Conservation (phyloP, 2,329 filamentous ascomycete species). For the Cercospora brassicicola region DNA sequence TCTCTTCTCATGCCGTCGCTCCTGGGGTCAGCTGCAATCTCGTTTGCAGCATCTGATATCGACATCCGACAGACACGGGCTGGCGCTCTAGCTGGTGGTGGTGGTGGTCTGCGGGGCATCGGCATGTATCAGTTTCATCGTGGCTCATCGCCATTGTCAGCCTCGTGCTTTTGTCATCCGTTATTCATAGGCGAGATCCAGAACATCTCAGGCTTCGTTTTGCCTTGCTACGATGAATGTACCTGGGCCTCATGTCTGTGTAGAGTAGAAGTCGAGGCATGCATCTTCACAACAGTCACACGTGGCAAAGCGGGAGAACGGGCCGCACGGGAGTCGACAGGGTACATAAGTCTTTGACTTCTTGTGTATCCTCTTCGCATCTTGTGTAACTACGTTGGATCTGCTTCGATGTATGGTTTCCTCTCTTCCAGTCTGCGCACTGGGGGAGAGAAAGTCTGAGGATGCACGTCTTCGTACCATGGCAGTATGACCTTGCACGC, state of each 20-base stretch:
- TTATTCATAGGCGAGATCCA: not conserved
- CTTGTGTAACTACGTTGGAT: not conserved
- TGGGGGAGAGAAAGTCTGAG: not conserved
- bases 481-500: not conserved
- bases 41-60: no score
- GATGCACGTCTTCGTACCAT: not conserved
- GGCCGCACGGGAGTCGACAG: not conserved
- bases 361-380: not conserved
- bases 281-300: not conserved
- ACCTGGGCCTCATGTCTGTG: not conserved
- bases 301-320: not conserved
- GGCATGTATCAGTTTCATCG: not conserved
- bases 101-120: not conserved
- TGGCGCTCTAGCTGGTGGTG: not conserved
- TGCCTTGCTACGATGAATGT: not conserved
- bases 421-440: not conserved
- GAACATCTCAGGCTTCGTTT: not conserved
- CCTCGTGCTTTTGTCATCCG: not conserved
- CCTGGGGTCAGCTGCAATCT: not conserved
- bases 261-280: not conserved
- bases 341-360: not conserved
- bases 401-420: not conserved
- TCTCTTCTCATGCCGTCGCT: not conserved
- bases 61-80: not conserved
- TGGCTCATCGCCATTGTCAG: not conserved